phyloP scores from a whole-genome alignment of 2,329 filamentous ascomycete genomes.

The Epichloe sp. region DNA sequence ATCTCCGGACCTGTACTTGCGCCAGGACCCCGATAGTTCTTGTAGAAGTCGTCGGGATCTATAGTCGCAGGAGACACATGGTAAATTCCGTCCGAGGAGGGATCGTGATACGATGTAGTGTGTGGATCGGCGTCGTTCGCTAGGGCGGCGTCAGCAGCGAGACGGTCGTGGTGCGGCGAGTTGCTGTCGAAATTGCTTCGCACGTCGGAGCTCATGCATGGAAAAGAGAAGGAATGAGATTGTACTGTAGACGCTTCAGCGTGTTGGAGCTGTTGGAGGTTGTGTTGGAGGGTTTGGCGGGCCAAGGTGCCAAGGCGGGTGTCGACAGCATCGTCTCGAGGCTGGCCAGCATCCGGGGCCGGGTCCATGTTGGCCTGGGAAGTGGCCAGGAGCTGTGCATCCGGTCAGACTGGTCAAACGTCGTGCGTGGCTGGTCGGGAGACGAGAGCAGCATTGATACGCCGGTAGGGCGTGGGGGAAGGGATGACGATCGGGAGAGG shows the following conservation, averaged over 20 bases:
- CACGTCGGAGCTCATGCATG: background rate
- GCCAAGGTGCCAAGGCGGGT: slow-evolving; percentile 8
- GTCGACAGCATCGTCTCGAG: slow-evolving; percentile 7
- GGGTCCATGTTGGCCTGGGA: slow-evolving; percentile 13
- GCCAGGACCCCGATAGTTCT: slow-evolving; percentile 30
- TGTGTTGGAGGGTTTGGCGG: slow-evolving; percentile 13
- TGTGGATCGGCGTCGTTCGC: background rate
- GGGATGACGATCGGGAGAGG: background rate
- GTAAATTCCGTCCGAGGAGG: slow-evolving; percentile 13
- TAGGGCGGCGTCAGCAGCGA: background rate
- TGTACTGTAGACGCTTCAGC: slow-evolving; percentile 4
- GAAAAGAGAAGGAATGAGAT: background rate
- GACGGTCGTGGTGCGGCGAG: slow-evolving; percentile 8
- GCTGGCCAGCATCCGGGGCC: slow-evolving; percentile 18
- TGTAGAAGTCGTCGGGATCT: slow-evolving; percentile 44
- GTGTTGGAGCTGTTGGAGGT: slow-evolving; percentile 15
- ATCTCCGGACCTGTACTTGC: slow-evolving; percentile 21
- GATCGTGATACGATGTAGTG: slow-evolving; percentile 6
- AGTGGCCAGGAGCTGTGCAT: slow-evolving; percentile 31
- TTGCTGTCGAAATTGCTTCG: slow-evolving; percentile 4
- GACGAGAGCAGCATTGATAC: slow-evolving; percentile 18
- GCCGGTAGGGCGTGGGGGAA: slow-evolving; percentile 19
- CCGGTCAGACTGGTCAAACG: slow-evolving; percentile 27
- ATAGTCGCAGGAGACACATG: slow-evolving; percentile 28
- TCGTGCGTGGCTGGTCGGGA: slow-evolving; percentile 29